Base-by-base conservation (phyloP, 225 moss, liverwort and hornwort species). In the Asterella californica region DNA sequence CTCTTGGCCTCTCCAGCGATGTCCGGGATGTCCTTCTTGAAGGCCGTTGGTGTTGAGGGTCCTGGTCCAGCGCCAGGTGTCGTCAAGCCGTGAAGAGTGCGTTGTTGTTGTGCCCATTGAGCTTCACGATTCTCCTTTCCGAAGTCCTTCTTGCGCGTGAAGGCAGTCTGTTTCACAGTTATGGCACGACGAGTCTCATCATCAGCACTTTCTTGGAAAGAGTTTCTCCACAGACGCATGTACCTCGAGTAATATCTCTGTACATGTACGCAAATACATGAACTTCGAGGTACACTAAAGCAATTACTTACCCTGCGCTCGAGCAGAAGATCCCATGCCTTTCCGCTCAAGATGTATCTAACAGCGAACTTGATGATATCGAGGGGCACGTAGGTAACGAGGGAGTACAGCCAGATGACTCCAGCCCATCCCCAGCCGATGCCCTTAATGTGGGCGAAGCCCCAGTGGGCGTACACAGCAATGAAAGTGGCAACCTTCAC, bases 71-170 rank as follows among this genome's bases (percentile, higher is more conserved):
- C 38, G n/a, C 83, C 83, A 33, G 81, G 82, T 81, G 93, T 92
- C n/a, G 92, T 89, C 68, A 96, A 88, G 63, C 92, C 95, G 36
- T 92, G 93, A 74, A 96, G 79, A 62, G 95, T 96, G 78, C 91
- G 91, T 70, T 96, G 95, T 78, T 92, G 93, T 71, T 86, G 92
- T 57, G 91, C 95, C 95, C 95, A 96, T 70, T 91, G 91, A 45
- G 91, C 95, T 80, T 96, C 91, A 52, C 95, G 90, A 37, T 89
- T 84, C 85, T 96, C 95, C 85, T 86, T 96, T 65, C 95, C 93
- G 14, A 96, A 96, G 78, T 93, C 91, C 70, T 90, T 92, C 63
- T 91, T 85, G 37, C 63, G 90, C 17, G 93, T 86, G 81, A 93
- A 93, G 4, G 95, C 93, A n/a, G 92, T 92, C 93, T 93, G 87